Conservation (phyloP, 2,329 filamentous ascomycete genomes). For the Colletotrichum liaoningense region DNA sequence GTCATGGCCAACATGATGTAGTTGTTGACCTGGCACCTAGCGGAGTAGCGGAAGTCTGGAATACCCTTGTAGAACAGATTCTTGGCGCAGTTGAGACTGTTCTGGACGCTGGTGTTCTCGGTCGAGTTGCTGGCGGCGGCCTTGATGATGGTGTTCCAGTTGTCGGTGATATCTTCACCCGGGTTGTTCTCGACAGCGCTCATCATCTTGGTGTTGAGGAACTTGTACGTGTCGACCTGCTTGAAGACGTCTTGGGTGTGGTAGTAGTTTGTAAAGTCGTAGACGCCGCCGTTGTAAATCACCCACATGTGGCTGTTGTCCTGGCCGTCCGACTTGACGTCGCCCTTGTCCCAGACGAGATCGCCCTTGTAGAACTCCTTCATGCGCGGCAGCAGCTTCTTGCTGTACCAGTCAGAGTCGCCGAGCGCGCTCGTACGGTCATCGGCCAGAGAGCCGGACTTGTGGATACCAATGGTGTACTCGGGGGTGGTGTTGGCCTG, state of each 20-base stretch:
- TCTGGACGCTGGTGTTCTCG: constrained; percentile 61
- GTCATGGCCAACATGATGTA: constrained; percentile 90
- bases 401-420: constrained; percentile 80
- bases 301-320: constrained; percentile 81
- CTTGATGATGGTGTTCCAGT: constrained; percentile 68
- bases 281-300: constrained; percentile 79
- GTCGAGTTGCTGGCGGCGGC: constrained; percentile 63
- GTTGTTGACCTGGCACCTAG: constrained; percentile 88
- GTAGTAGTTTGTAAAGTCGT: constrained; percentile 94
- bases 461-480: constrained; percentile 71
- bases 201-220: constrained; percentile 76
- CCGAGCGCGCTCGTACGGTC: constrained; percentile 69
- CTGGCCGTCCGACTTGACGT: constrained; percentile 73
- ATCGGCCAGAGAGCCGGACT: constrained; percentile 71
- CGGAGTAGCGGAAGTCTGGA: constrained; percentile 82
- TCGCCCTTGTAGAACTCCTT: constrained; percentile 89
- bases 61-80: constrained; percentile 86
- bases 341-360: constrained; percentile 75
- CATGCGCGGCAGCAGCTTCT: constrained; percentile 81
- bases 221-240: constrained; percentile 69
- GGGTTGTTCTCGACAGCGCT: constrained; percentile 79
- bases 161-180: constrained; percentile 79
- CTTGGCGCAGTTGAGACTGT: constrained; percentile 83
- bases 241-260: constrained; percentile 74
- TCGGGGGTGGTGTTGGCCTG: constrained; percentile 73